Conservation (phyloP, 768 basidiomycete species). For the Naganishia kalamii region DNA sequence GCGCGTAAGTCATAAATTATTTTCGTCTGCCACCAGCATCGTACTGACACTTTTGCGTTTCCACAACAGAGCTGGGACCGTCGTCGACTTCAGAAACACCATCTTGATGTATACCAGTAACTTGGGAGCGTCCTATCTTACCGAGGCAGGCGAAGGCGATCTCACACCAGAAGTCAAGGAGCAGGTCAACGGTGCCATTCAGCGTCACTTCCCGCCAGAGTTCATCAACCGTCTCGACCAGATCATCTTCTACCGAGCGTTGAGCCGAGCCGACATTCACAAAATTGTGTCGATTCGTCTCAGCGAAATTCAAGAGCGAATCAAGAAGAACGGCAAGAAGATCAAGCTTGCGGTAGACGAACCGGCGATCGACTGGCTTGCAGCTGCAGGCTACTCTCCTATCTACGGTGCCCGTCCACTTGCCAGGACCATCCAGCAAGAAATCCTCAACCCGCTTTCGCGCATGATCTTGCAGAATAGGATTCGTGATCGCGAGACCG, state of each 20-base stretch:
- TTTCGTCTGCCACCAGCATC: not conserved
- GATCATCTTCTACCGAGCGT: conserved; percentile 58
- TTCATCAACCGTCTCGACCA: conserved; percentile 47
- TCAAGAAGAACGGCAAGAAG: conserved; percentile 62
- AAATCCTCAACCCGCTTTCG: conserved; percentile 85
- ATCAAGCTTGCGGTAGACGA: conserved; percentile 70
- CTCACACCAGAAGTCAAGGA: conserved; percentile 38
- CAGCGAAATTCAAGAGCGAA: conserved; percentile 73
- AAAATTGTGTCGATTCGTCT: conserved; percentile 85
- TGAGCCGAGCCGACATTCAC: conserved; percentile 69
- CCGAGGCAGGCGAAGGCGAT: conserved; percentile 47
- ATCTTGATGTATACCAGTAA: conserved; percentile 49
- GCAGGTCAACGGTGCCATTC: conserved; percentile 47
- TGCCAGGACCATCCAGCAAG: conserved; percentile 82
- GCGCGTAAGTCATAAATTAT: conserved; percentile 24
- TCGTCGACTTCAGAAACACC: conserved; percentile 48
- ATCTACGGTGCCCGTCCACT: conserved; percentile 85
- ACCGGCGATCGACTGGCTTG: conserved; percentile 58
- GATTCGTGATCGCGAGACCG: conserved; percentile 72
- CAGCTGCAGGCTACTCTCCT: conserved; percentile 39
- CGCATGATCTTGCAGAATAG: conserved; percentile 74
- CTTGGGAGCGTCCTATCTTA: conserved; percentile 47
- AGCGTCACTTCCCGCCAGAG: conserved; percentile 48
- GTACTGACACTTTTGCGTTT: not conserved
- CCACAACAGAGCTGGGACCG: conserved; percentile 23